A percentile compares a stretch with the other conserved stretches of the same genome.
phyloP scores from a whole-genome alignment of 805 yeast species.

The Zygotorulaspora chibaensis region DNA sequence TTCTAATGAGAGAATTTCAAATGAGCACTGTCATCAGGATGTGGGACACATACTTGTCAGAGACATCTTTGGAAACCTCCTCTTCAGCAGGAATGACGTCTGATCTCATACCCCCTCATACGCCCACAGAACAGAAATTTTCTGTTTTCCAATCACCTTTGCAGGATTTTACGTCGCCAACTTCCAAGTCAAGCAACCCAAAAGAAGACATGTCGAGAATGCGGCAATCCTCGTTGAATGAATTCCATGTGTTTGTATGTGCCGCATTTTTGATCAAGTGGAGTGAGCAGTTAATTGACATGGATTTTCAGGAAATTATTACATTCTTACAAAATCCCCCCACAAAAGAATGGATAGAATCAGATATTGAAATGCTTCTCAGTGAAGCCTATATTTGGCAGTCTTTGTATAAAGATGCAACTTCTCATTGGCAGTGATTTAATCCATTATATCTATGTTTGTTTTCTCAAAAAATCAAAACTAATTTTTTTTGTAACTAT shows the following conservation, averaged over 20 bases:
- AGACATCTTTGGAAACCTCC: constrained; percentile 45
- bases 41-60: constrained; percentile 95
- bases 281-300: constrained; percentile 67
- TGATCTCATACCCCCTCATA: constrained; percentile 18
- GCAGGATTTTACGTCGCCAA: constrained; percentile 11
- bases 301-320: constrained; percentile 94
- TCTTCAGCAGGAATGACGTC: constrained; percentile 15
- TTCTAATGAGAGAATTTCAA: constrained; percentile 88
- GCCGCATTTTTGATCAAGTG: constrained; percentile 93
- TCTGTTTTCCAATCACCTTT: constrained; percentile 22
- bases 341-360: constrained; percentile 77
- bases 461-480: too few species aligned
- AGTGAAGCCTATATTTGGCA: constrained; percentile 99
- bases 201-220: constrained; percentile 16
- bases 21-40: constrained; percentile 77
- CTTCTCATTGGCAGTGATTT: constrained; percentile 65
- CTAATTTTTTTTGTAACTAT: too few species aligned
- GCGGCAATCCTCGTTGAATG: constrained; percentile 48
- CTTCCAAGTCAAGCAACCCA: constrained; percentile 13
- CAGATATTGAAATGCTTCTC: constrained; percentile 83
- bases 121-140: constrained; percentile 21
- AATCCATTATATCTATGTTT: not conserved
- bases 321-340: constrained; percentile 90
- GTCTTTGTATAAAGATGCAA: constrained; percentile 80
- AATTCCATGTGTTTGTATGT: constrained; percentile 94